Percentiles rank a stretch among this genome's conserved stretches.
These are phyloP conservation scores for Chlorella sorokiniana DNA, from an alignment of 139 green algal genomes.

Conservation along the genomic window DNA sequence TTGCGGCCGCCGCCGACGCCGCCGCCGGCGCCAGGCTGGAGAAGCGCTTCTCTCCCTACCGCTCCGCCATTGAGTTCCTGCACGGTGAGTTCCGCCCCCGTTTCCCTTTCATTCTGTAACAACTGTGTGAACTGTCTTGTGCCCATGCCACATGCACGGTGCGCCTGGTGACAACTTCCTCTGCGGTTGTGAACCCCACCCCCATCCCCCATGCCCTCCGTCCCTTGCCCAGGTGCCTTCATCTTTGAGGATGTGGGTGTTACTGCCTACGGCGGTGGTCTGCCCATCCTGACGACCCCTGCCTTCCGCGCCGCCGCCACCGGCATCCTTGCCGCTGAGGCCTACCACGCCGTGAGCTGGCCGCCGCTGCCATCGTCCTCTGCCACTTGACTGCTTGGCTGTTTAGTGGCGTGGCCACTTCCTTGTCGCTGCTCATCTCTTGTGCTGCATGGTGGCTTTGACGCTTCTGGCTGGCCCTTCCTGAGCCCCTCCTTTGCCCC, in stretches of 20 bases:
- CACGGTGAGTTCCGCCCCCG: constrained; percentile 23
- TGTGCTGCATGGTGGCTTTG: background rate
- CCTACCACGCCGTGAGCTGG: constrained; percentile 61
- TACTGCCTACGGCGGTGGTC: constrained; percentile 51
- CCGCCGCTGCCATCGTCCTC: no score
- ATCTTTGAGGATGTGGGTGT: constrained; percentile 71
- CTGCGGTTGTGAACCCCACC: background rate
- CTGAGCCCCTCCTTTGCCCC: no score
- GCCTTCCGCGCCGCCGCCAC: constrained; percentile 40
- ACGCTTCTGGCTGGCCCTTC: no score
- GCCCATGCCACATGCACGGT: no score
- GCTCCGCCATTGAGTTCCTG: constrained; percentile 57
- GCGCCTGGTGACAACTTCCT: no score
- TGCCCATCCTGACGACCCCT: constrained; percentile 24
- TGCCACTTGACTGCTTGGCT: no score
- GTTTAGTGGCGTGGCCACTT: background rate
- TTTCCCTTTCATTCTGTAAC: background rate
- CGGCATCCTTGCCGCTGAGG: constrained; percentile 56
- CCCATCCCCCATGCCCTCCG: background rate
- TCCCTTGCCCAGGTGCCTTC: constrained; percentile 49
- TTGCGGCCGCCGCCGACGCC: constrained; percentile 47
- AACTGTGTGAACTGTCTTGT: no score
- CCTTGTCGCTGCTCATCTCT: constrained; percentile 1
- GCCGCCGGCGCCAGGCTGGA: constrained; percentile 44
- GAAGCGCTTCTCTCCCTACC: constrained; percentile 54